phyloP scores from a whole-genome alignment of 1,284 basidiomycete species.

The Apiotrichum porosum region DNA sequence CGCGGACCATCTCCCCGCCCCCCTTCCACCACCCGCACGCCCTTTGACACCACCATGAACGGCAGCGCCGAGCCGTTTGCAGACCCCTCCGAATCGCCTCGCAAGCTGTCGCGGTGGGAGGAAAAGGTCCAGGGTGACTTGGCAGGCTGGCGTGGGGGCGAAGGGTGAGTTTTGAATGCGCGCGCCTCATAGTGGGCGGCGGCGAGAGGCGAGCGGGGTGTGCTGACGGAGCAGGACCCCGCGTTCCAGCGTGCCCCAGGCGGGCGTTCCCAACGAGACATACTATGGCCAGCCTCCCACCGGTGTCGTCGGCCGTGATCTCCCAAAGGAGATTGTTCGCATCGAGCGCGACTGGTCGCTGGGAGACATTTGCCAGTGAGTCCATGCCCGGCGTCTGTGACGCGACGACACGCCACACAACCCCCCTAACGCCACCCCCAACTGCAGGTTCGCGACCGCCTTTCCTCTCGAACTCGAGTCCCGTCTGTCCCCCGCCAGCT shows the following conservation, averaged over 20 bases:
- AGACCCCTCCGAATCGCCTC: background rate
- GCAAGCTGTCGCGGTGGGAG: slow-evolving; percentile 22
- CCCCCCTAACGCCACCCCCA: background rate
- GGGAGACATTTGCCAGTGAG: slow-evolving; percentile 49
- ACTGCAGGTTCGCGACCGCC: slow-evolving; percentile 46
- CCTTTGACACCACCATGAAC: background rate
- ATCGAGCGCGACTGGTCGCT: slow-evolving; percentile 51
- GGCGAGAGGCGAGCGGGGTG: background rate
- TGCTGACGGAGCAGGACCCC: background rate
- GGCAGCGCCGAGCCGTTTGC: background rate
- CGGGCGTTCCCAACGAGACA: slow-evolving; percentile 19
- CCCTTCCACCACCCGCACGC: background rate
- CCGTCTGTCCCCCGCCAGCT: slow-evolving; percentile 38
- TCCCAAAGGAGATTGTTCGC: slow-evolving; percentile 48
- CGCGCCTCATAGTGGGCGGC: too few species aligned
- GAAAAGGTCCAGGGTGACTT: slow-evolving; percentile 38
- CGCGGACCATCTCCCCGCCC: background rate
- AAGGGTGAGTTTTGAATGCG: slow-evolving; percentile 29
- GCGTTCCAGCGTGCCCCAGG: slow-evolving; percentile 24
- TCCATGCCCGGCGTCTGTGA: too few species aligned
- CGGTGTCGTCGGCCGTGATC: slow-evolving; percentile 37
- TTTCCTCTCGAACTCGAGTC: slow-evolving; percentile 51
- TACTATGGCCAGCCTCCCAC: slow-evolving; percentile 36
- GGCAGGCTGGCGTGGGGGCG: slow-evolving; percentile 40
- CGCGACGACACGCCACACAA: too few species aligned